Evolutionary conservation across 2,329 filamentous ascomycete genomes (phyloP).

Genomic region (Arthrobotrys iridis): DNA sequence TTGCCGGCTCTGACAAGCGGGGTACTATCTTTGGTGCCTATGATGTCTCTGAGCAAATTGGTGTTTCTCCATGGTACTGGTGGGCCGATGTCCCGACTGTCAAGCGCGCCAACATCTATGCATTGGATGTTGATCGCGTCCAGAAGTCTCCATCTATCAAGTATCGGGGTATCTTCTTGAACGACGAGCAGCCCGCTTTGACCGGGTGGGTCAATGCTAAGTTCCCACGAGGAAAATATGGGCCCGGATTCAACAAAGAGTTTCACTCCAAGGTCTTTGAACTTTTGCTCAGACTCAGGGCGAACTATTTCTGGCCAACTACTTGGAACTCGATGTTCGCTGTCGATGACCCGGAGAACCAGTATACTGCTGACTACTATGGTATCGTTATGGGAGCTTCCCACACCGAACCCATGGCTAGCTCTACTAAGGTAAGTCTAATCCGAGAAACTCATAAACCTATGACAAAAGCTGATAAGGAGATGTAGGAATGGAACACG

Average conservation of each 20-base stretch:
- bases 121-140: conserved; percentile 67
- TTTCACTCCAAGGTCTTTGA: conserved; percentile 78
- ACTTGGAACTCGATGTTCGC: conserved; percentile 78
- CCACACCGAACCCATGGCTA: conserved; percentile 77
- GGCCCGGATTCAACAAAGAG: conserved; percentile 66
- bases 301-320: conserved; percentile 80
- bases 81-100: conserved; percentile 72
- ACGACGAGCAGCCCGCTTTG: conserved; percentile 74
- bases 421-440: conserved; percentile 64
- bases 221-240: conserved; percentile 64
- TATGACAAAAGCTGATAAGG: conserved; percentile 53
- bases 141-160: conserved; percentile 72
- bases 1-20: conserved; percentile 74
- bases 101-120: conserved; percentile 68
- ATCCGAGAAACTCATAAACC: conserved; percentile 61
- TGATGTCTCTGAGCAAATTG: conserved; percentile 77
- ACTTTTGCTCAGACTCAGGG: conserved; percentile 73
- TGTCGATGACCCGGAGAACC: conserved; percentile 75
- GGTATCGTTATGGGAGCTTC: conserved; percentile 77
- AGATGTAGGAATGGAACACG: conserved; percentile 62
- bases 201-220: conserved; percentile 73
- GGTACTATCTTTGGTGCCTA: conserved; percentile 77
- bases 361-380: conserved; percentile 76
- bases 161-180: conserved; percentile 76
- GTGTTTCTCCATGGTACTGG: conserved; percentile 76